These are phyloP conservation scores for Scalesia atractyloides DNA, from an alignment of 129 eudicot genomes.

Conservation along the genomic window DNA sequence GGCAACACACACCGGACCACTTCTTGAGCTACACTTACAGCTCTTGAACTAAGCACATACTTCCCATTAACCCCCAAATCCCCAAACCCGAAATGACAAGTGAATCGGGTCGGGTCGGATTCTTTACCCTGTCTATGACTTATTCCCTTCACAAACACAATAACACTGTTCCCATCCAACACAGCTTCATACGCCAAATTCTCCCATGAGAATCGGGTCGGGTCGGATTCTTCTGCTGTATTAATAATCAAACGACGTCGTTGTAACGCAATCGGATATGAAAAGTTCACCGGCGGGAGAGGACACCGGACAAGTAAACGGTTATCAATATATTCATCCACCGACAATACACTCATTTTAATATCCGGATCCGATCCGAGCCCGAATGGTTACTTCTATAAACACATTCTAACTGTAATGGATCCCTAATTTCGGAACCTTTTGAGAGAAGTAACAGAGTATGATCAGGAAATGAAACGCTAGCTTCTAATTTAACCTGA, in stretches of 20 bases:
- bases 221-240: constrained; percentile 14
- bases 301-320: constrained; percentile 77
- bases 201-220: constrained; percentile 58
- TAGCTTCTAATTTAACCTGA: constrained; percentile 46
- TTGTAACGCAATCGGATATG: constrained; percentile 41
- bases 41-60: constrained; percentile 47
- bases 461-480: constrained; percentile 79
- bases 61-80: constrained; percentile 42
- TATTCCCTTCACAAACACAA: constrained; percentile 87
- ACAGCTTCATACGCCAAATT: constrained; percentile 71
- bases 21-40: constrained; percentile 91
- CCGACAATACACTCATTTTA: constrained; percentile 45
- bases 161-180: constrained; percentile 57
- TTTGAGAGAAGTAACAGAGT: constrained; percentile 49
- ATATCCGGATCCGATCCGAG: constrained; percentile 14
- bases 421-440: background rate
- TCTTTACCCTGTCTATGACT: constrained; percentile 64
- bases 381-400: constrained; percentile 36
- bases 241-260: constrained; percentile 19
- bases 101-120: constrained; percentile 68
- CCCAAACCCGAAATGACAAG: constrained; percentile 69
- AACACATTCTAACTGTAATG: constrained; percentile 53
- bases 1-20: constrained; percentile 83
- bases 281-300: constrained; percentile 56
- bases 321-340: constrained; percentile 53